A percentile compares a stretch with the other conserved stretches of the same genome.
These are phyloP conservation scores for Backusella luteola DNA, from an alignment of 192 early-diverging fungal genomes.

Conservation along the genomic window DNA sequence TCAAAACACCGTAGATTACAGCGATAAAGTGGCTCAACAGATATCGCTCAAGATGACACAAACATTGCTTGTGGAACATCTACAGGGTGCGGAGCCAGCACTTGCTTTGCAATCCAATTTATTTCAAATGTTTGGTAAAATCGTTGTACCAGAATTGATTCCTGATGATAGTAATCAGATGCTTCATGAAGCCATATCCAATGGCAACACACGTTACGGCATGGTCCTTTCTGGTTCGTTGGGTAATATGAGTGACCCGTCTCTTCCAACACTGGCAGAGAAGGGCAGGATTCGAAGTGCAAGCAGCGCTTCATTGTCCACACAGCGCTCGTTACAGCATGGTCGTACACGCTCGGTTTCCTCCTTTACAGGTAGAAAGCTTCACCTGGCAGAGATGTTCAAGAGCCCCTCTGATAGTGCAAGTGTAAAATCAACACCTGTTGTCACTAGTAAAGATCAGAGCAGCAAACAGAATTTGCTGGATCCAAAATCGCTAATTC, in stretches of 20 bases:
- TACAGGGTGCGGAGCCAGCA: conserved; percentile 48
- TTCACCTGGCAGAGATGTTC: conserved; percentile 15
- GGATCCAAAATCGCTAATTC: not conserved
- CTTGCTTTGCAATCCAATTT: conserved; percentile 55
- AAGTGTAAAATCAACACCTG: conserved; percentile 1
- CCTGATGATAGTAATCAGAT: conserved; percentile 2
- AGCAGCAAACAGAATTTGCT: not conserved
- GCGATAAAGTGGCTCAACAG: conserved; percentile 34
- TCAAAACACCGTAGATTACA: conserved; percentile 31
- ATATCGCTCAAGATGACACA: conserved; percentile 61
- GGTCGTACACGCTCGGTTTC: not conserved
- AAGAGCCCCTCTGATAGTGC: not conserved
- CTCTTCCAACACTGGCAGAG: not conserved
- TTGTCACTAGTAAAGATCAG: not conserved
- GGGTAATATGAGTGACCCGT: conserved; percentile 6
- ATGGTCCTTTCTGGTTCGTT: conserved; percentile 15
- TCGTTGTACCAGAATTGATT: conserved; percentile 40
- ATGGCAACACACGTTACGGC: not conserved
- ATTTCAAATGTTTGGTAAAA: conserved; percentile 62
- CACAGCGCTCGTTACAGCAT: not conserved
- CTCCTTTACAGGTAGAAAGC: conserved; percentile 4
- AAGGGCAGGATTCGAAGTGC: conserved; percentile 17
- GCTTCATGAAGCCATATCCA: conserved; percentile 32
- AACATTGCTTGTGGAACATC: conserved; percentile 46
- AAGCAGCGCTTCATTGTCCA: not conserved